phyloP scores from a whole-genome alignment of 441 rosid species.

The Manihot esculenta region DNA sequence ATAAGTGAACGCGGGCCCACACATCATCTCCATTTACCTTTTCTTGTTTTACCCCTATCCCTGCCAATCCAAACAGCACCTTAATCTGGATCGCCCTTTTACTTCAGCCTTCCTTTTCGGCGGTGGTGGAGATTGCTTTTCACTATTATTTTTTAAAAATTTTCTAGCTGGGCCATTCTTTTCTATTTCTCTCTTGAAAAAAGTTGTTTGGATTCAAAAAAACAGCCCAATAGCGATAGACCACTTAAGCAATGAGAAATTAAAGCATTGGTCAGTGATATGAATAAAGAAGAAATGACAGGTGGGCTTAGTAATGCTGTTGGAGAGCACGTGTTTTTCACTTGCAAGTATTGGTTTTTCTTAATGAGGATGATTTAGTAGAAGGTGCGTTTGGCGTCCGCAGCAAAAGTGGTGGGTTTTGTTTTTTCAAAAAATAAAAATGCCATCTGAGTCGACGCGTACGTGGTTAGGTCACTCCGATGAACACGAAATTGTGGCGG shows the following conservation, averaged over 20 bases:
- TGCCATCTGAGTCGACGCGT: background rate
- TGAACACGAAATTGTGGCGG: background rate
- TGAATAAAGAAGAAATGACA: too few relatives aligned
- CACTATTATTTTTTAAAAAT: background rate
- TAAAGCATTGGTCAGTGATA: too few relatives aligned
- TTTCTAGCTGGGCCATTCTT: too few relatives aligned
- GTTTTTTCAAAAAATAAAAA: background rate
- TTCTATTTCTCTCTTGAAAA: too few relatives aligned
- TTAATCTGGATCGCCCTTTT: background rate
- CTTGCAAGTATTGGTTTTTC: background rate
- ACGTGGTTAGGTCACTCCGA: background rate
- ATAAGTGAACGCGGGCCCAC: constrained; percentile 34
- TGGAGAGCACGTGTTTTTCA: constrained; percentile 9
- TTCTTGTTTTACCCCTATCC: too few relatives aligned
- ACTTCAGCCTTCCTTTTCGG: constrained; percentile 27
- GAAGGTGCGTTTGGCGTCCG: too few relatives aligned
- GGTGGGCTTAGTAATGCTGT: too few relatives aligned
- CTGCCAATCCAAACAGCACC: too few relatives aligned
- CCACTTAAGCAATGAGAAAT: too few relatives aligned
- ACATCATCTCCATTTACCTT: background rate
- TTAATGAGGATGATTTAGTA: too few relatives aligned
- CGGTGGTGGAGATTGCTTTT: constrained; percentile 22
- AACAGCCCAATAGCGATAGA: too few relatives aligned
- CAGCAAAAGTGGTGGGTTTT: background rate
- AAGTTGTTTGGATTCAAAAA: too few relatives aligned